Percentiles rank a stretch among this genome's conserved stretches.
phyloP scores from a whole-genome alignment of 805 yeast species.

The Pichia eremophila region DNA sequence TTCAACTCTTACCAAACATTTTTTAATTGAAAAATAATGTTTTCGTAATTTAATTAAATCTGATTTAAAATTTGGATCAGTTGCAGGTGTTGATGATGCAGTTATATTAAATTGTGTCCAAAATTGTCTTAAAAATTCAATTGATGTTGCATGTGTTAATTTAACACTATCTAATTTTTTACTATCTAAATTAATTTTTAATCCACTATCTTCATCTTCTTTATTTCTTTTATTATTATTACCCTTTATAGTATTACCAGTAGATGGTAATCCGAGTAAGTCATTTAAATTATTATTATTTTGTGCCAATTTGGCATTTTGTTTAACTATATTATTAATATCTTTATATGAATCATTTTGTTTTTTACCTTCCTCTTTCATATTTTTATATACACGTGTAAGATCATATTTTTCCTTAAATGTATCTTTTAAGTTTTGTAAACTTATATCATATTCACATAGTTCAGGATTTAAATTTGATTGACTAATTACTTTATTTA shows the following conservation, averaged over 20 bases:
- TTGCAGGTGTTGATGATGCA: constrained; percentile 20
- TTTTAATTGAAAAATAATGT: constrained; percentile 39
- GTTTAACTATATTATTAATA: constrained; percentile 38
- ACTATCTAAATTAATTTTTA: constrained; percentile 22
- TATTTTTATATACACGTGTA: constrained; percentile 17
- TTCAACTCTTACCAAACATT: constrained; percentile 37
- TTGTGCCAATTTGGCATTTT: constrained; percentile 45
- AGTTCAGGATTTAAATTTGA: constrained; percentile 22
- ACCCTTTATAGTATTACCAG: neutral
- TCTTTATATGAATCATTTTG: constrained; percentile 36
- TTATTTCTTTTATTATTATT: constrained; percentile 1
- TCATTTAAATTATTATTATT: constrained; percentile 26
- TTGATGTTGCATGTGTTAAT: constrained; percentile 60
- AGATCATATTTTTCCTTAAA: constrained; percentile 20
- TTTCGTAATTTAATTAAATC: constrained; percentile 30
- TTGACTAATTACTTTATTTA: constrained; percentile 12
- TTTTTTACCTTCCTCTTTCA: constrained; percentile 19
- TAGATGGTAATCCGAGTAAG: constrained; percentile 5
- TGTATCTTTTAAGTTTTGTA: constrained; percentile 14
- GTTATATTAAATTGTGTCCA: constrained; percentile 49
- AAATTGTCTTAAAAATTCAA: constrained; percentile 68
- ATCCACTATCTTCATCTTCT: constrained; percentile 16
- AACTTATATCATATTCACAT: constrained; percentile 20
- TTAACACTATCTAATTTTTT: constrained; percentile 38
- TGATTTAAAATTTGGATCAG: constrained; percentile 23